Conservation (phyloP, 345 rosid species). For the Dovyalis caffra region DNA sequence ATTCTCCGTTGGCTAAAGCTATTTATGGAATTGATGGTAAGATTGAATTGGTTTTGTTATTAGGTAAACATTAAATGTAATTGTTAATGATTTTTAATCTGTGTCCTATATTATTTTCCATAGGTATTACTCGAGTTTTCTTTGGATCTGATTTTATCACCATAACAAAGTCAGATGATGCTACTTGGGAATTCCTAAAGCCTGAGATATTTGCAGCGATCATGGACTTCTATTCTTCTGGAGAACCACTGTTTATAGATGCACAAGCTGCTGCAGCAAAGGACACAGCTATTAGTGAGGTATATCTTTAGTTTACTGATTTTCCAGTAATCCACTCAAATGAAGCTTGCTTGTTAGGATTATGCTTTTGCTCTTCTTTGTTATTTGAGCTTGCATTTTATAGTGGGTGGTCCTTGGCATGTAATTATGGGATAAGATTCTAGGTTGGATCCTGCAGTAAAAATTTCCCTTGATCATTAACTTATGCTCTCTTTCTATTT, state of each 20-base stretch:
- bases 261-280: constrained; percentile 64
- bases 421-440: not conserved
- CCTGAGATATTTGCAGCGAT: constrained; percentile 92
- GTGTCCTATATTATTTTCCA: not conserved
- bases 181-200: constrained; percentile 79
- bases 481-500: not conserved
- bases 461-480: not conserved
- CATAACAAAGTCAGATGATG: constrained; percentile 82
- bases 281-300: constrained; percentile 89
- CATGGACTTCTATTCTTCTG: constrained; percentile 95
- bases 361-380: not conserved
- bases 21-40: constrained; percentile 78
- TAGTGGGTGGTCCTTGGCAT: not conserved
- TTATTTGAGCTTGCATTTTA: not conserved
- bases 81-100: not conserved
- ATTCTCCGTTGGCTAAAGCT: constrained; percentile 72
- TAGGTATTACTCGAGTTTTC: constrained; percentile 82
- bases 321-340: not conserved
- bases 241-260: constrained; percentile 78
- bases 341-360: not conserved
- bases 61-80: not conserved
- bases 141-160: constrained; percentile 90
- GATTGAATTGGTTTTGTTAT: not conserved
- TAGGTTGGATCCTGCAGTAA: not conserved
- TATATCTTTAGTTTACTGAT: constrained; percentile 12